These are phyloP conservation scores for Dryadomyces sulphureus DNA, from an alignment of 2,329 filamentous ascomycete species.

Conservation along the genomic window DNA sequence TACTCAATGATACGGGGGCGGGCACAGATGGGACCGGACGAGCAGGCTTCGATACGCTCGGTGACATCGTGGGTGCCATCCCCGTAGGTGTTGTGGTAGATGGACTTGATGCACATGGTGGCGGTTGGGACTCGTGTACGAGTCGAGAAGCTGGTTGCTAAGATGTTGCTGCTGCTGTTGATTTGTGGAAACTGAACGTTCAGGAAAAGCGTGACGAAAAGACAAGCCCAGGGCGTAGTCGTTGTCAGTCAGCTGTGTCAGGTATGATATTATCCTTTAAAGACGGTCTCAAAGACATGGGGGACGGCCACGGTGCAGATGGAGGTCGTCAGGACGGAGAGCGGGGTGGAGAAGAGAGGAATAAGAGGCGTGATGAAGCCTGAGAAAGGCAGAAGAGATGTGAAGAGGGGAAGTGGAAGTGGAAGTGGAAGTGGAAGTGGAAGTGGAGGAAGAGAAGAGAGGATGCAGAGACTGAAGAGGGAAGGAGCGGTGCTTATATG, in stretches of 20 bases:
- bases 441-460: neutral
- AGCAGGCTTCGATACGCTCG: constrained; percentile 17
- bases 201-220: neutral
- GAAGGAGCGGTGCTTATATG: neutral
- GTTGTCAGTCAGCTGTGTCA: constrained; percentile 21
- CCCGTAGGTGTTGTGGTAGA: constrained; percentile 19
- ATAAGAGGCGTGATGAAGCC: too few species aligned
- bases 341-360: neutral
- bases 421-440: neutral
- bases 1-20: constrained; percentile 12
- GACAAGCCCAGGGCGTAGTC: neutral
- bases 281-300: constrained; percentile 19
- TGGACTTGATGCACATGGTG: constrained; percentile 19
- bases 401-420: neutral
- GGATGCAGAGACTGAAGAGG: neutral
- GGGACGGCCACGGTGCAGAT: constrained; percentile 5
- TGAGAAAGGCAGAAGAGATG: neutral
- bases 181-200: neutral
- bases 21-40: constrained; percentile 15
- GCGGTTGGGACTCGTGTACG: constrained; percentile 2
- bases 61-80: constrained; percentile 17
- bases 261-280: constrained; percentile 16
- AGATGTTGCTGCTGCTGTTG: neutral
- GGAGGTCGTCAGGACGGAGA: neutral
- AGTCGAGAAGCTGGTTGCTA: constrained; percentile 1